A percentile compares a stretch with the other conserved stretches of the same genome.
These are phyloP conservation scores for Penicillium steckii DNA, from an alignment of 495 filamentous ascomycete genomes.

Conservation along the genomic window DNA sequence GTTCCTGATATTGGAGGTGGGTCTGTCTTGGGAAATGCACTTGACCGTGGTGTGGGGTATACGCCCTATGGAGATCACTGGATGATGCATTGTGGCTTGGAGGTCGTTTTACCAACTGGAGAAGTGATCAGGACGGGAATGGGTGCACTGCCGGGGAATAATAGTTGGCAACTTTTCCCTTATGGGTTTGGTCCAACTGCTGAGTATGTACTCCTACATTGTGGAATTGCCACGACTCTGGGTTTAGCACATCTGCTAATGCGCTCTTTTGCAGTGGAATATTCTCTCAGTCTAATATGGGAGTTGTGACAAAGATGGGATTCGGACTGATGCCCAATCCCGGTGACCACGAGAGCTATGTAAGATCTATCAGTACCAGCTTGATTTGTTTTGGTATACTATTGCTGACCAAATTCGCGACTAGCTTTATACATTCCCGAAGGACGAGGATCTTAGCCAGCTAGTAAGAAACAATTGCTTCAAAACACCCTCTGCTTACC, in stretches of 20 bases:
- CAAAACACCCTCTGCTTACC: neutral
- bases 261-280: constrained; percentile 16
- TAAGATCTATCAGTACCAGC: no score
- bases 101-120: constrained; percentile 19
- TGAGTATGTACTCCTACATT: constrained; percentile 1
- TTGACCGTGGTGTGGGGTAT: constrained; percentile 43
- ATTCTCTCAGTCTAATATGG: constrained; percentile 57
- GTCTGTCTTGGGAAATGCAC: constrained; percentile 53
- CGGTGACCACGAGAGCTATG: constrained; percentile 19
- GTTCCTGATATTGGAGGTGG: constrained; percentile 57
- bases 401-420: neutral
- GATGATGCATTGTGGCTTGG: constrained; percentile 14
- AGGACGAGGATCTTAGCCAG: constrained; percentile 50
- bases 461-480: constrained; percentile 10
- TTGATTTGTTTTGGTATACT: no score
- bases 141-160: constrained; percentile 29
- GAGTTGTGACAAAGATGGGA: constrained; percentile 61
- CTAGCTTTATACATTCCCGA: constrained; percentile 52
- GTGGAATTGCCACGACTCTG: neutral
- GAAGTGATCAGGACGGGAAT: constrained; percentile 50
- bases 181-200: constrained; percentile 9
- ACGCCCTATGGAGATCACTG: constrained; percentile 18
- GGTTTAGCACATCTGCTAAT: neutral
- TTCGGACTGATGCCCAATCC: constrained; percentile 55
- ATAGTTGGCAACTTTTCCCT: constrained; percentile 12